Evolutionary conservation across 2,329 filamentous ascomycete genomes (phyloP), one percentile per base, ranked within the genome.

Genomic region (Ilyonectria mors-panacis): DNA sequence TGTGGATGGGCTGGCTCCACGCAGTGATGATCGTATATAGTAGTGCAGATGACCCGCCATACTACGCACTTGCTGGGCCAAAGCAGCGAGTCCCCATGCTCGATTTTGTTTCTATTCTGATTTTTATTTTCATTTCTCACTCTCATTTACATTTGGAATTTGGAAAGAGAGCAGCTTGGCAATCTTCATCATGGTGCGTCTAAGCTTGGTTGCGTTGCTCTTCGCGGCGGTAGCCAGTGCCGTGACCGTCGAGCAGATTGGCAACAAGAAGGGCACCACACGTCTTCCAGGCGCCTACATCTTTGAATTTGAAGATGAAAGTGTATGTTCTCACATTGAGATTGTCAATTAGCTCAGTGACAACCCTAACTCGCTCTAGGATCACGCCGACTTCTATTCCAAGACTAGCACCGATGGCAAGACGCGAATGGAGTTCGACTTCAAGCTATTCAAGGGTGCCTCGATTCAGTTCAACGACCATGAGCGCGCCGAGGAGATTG

Each of bases 391-490:
- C 23, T 81, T 86, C 70, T 79, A 81, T 64, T 74, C 71, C 59
- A 77, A 78, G 44, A 78, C 84, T 57, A 73, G 76, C 4, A 12
- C 57, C 8, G 76, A 84, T 51, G 84, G 83, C 50, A 74, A 78
- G 45, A 82, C 82, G 54, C 84, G 85, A 59, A 83, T 85, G 81
- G 82, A 83, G 62, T 81, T 87, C 64, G 79, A 85, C 68, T 86
- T 82, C 72, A 80, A 83, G 69, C 79, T 88, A 19, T 89, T 89
- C 81, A 86, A 85, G 71, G 87, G 86, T 59, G 83, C 82, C 2
- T 88, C 87, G 2, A 84, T 89, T 66, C 82, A 86, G 72, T 83
- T 89, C 74, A 79, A 85, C 59, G 81, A 88, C 63, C 56, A 81
- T 50, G 76, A 81, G n/a, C 81, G 79, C 28, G 82, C 85, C 33